phyloP scores from a whole-genome alignment of 2,329 filamentous ascomycete genomes.

The Paraphoma sp. region DNA sequence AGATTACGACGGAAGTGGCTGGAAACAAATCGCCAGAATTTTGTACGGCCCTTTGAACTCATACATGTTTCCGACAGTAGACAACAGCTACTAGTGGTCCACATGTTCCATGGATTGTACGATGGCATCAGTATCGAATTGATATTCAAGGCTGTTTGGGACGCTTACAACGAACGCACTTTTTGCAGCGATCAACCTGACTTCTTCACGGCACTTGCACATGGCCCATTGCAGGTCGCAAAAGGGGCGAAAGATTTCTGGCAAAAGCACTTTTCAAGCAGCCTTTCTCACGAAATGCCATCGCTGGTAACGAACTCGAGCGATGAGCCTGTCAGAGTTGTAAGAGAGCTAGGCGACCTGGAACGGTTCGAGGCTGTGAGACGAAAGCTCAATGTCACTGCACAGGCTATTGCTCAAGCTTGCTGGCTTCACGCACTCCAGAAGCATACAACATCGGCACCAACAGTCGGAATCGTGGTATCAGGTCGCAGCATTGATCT shows the following conservation, averaged over 20 bases:
- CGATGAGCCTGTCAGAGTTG: slow-evolving; percentile 27
- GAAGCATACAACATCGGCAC: slow-evolving; percentile 53
- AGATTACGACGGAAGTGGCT: slow-evolving; percentile 61
- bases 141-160: slow-evolving; percentile 66
- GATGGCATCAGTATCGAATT: slow-evolving; percentile 80
- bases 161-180: slow-evolving; percentile 55
- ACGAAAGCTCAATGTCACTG: slow-evolving; percentile 70
- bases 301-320: slow-evolving; percentile 22
- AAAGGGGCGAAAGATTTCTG: slow-evolving; percentile 70
- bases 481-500: slow-evolving; percentile 79
- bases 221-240: slow-evolving; percentile 68
- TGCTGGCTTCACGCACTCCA: slow-evolving; percentile 72
- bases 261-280: slow-evolving; percentile 61
- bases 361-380: slow-evolving; percentile 58
- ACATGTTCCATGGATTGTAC: slow-evolving; percentile 86
- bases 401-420: slow-evolving; percentile 80
- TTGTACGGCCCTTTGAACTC: slow-evolving; percentile 62
- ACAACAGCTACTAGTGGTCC: slow-evolving; percentile 60
- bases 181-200: slow-evolving; percentile 51
- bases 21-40: slow-evolving; percentile 55
- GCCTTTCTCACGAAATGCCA: slow-evolving; percentile 39
- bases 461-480: slow-evolving; percentile 75
- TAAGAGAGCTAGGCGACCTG: slow-evolving; percentile 52
- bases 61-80: slow-evolving; percentile 48
- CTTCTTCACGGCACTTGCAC: slow-evolving; percentile 71